Percentiles rank a stretch among this genome's conserved stretches.
phyloP scores from a whole-genome alignment of 208 protist genomes.

The Acanthamoeba rhysodes region DNA sequence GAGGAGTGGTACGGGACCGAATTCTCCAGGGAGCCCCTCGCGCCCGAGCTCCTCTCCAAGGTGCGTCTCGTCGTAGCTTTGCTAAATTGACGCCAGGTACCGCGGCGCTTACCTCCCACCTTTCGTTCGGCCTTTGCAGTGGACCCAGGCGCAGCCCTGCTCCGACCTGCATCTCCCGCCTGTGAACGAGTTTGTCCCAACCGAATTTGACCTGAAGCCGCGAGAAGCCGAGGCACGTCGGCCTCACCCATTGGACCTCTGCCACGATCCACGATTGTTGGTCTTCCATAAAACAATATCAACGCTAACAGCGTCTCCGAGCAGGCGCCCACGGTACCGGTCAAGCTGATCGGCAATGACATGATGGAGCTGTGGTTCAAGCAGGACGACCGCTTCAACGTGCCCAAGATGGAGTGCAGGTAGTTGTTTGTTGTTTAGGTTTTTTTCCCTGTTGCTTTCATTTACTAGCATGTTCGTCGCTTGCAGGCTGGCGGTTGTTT shows the following conservation, averaged over 20 bases:
- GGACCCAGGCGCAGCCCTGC: background rate
- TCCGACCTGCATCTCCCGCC: conserved; percentile 69
- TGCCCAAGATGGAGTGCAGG: conserved; percentile 56
- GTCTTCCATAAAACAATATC: too few relatives aligned
- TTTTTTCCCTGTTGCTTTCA: background rate
- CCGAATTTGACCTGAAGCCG: conserved; percentile 62
- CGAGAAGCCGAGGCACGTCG: background rate
- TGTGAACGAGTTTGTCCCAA: conserved; percentile 80
- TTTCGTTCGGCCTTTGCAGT: background rate
- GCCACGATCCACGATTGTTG: too few relatives aligned
- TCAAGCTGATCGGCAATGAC: conserved; percentile 13
- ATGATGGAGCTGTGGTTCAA: conserved; percentile 67
- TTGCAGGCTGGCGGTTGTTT: conserved; percentile 28
- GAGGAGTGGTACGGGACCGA: conserved; percentile 80
- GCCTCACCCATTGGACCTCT: background rate
- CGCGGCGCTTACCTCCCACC: too few relatives aligned
- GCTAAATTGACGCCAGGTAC: too few relatives aligned
- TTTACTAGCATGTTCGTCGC: too few relatives aligned
- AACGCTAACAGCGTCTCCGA: background rate
- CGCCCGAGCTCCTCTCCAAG: conserved; percentile 26
- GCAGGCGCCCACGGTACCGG: conserved; percentile 59
- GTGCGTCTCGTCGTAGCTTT: background rate
- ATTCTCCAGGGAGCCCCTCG: conserved; percentile 27
- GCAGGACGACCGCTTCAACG: conserved; percentile 55
- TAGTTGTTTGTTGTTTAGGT: background rate